These are phyloP conservation scores for Aspergillus ruber DNA, from an alignment of 2,329 filamentous ascomycete species.

Conservation along the genomic window DNA sequence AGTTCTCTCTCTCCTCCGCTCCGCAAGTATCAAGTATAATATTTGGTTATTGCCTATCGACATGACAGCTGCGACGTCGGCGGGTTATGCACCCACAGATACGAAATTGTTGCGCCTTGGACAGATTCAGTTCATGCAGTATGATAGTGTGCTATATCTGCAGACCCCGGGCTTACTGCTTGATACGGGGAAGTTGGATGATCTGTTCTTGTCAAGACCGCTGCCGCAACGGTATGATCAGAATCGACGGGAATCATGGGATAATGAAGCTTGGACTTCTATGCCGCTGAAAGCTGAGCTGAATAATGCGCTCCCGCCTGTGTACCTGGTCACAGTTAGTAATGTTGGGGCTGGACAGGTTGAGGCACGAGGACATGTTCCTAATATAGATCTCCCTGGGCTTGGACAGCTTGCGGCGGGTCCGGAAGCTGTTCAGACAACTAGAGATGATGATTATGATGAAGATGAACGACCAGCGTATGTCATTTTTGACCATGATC, in stretches of 20 bases:
- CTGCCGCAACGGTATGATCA: slow-evolving; percentile 28
- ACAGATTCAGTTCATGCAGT: slow-evolving; percentile 36
- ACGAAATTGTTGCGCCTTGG: slow-evolving; percentile 32
- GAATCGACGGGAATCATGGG: slow-evolving; percentile 27
- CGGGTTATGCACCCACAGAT: slow-evolving; percentile 28
- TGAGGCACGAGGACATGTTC: slow-evolving; percentile 33
- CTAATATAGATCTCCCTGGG: slow-evolving; percentile 25
- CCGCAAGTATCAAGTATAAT: slow-evolving; percentile 33
- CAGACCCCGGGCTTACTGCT: slow-evolving; percentile 36
- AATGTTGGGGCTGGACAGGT: slow-evolving; percentile 26
- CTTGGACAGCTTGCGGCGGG: slow-evolving; percentile 28
- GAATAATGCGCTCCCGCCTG: slow-evolving; percentile 25
- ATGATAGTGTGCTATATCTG: slow-evolving; percentile 40
- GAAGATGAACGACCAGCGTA: slow-evolving; percentile 24
- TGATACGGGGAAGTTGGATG: slow-evolving; percentile 32
- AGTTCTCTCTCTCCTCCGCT: slow-evolving; percentile 33
- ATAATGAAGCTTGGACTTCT: slow-evolving; percentile 33
- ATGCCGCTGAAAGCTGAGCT: slow-evolving; percentile 29
- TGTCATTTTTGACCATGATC: slow-evolving; percentile 35
- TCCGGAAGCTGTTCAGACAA: slow-evolving; percentile 13
- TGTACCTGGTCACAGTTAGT: slow-evolving; percentile 34
- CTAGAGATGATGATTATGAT: slow-evolving; percentile 4
- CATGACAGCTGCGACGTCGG: slow-evolving; percentile 26
- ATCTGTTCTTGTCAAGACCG: slow-evolving; percentile 29
- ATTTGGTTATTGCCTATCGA: slow-evolving; percentile 39